Conservation (phyloP, 1,284 basidiomycete species). For the Ganoderma boninense region DNA sequence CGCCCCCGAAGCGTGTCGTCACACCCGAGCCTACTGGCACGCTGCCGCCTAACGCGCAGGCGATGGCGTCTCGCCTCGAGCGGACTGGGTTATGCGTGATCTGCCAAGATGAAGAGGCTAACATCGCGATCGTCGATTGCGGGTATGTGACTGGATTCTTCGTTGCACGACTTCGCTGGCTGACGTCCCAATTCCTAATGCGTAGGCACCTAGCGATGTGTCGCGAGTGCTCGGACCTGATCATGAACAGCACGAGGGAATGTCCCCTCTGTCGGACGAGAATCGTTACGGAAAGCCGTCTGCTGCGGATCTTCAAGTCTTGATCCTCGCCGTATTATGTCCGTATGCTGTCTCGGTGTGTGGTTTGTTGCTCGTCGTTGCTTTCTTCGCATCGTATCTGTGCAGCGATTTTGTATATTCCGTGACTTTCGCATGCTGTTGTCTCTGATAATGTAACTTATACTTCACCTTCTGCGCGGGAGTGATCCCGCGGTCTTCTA, state of each 20-base stretch:
- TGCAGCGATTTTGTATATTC: not conserved
- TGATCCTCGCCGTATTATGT: slow-evolving; percentile 38
- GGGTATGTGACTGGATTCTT: slow-evolving; percentile 61
- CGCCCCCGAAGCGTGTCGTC: slow-evolving; percentile 28
- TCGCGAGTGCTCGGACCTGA: slow-evolving; percentile 81
- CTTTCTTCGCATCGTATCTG: not conserved
- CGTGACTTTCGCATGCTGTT: not conserved
- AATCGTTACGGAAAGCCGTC: slow-evolving; percentile 81
- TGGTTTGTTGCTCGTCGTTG: not conserved
- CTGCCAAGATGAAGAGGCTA: slow-evolving; percentile 92
- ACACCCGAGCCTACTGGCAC: slow-evolving; percentile 34
- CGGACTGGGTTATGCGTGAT: slow-evolving; percentile 84
- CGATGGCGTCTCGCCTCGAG: slow-evolving; percentile 56
- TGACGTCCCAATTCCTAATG: not conserved
- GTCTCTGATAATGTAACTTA: slow-evolving; percentile 2
- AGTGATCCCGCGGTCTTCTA: not conserved
- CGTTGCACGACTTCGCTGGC: not conserved
- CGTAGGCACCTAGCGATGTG: slow-evolving; percentile 85
- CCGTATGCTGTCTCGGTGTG: not conserved
- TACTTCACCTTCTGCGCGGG: too few relatives aligned
- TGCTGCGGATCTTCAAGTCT: slow-evolving; percentile 83
- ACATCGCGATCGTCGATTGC: slow-evolving; percentile 92
- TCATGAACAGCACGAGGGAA: slow-evolving; percentile 83
- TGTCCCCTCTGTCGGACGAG: slow-evolving; percentile 88
- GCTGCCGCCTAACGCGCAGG: slow-evolving; percentile 41